Evolutionary conservation across 768 basidiomycete species (phyloP), one percentile per base, ranked within the genome.

Genomic region (Boletales sp.): DNA sequence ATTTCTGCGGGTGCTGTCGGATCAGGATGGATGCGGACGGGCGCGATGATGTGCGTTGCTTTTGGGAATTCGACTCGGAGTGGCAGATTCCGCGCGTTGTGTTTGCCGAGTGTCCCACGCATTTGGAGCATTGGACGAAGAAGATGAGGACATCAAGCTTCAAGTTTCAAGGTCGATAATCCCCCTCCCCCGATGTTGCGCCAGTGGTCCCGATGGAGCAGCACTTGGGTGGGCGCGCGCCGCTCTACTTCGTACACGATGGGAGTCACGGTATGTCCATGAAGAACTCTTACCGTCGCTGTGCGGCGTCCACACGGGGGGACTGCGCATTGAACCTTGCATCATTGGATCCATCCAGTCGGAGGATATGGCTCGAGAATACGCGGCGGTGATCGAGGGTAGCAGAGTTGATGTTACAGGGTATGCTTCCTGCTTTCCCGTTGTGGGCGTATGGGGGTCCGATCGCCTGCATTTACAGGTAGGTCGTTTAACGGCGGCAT

Each of bases 201-300:
- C 69, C n/a, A n/a, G n/a, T 74, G 0, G 52, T 71, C 14, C 55
- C 61, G 21, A 58, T 82, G 36, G 82, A 80, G 48, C 59, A 54
- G 29, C 54, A 68, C 19, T 43, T 42, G 1, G 37, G 49, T 2
- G 51, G 62, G 9, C 51, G 43, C 3, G 46, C 64, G 0, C 85
- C 80, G 1, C 71, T 90, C 4, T 76, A 86, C 48, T 73, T 90
- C 18, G 71, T 90, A 9, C 86, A 90, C 56, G 87, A 89, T 53
- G 87, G 87, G 6, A 85, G 82, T 53, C 86, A 87, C 24, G 12
- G 67, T 76, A 69, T 30, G 78, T 82, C 45, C 80, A 80, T 48
- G 64, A 75, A 31, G 74, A 72, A 10, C 63, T 86, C 7, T 56
- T 65, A 7, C 58, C 71, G 9, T 56, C 88, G 3, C 68, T 71